Percentiles rank a stretch among this genome's conserved stretches.
phyloP scores from a whole-genome alignment of 2,329 filamentous ascomycete genomes.

The Colletotrichum salicis region DNA sequence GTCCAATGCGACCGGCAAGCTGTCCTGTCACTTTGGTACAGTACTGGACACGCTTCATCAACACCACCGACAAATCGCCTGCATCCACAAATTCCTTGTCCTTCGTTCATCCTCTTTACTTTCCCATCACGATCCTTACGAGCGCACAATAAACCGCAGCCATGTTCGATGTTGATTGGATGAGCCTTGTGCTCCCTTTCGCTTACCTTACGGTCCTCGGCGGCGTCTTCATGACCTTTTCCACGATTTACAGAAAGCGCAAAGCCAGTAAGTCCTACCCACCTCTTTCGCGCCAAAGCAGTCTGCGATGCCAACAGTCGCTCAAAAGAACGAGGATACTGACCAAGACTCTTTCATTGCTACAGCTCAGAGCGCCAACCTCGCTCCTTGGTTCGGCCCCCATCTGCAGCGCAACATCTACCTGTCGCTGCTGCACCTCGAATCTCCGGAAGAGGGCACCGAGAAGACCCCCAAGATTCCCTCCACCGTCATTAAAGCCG shows the following conservation, averaged over 20 bases:
- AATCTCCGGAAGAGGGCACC: slow-evolving; percentile 66
- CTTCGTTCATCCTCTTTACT: slow-evolving; percentile 22
- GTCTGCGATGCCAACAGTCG: neutral
- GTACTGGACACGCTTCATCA: slow-evolving; percentile 36
- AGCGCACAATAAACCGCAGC: slow-evolving; percentile 37
- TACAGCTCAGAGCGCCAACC: slow-evolving; percentile 79
- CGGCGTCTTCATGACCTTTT: slow-evolving; percentile 91
- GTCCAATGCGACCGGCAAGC: slow-evolving; percentile 33
- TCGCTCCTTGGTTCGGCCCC: slow-evolving; percentile 93
- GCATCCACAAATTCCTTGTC: slow-evolving; percentile 30
- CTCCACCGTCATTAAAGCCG: slow-evolving; percentile 86
- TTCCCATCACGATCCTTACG: slow-evolving; percentile 32
- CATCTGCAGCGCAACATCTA: slow-evolving; percentile 96
- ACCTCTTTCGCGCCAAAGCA: neutral
- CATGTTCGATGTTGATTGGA: slow-evolving; percentile 74
- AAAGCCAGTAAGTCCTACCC: slow-evolving; percentile 72
- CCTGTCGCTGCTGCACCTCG: slow-evolving; percentile 87
- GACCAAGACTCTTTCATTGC: slow-evolving; percentile 31
- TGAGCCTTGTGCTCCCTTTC: slow-evolving; percentile 85
- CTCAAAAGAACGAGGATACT: neutral
- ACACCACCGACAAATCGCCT: slow-evolving; percentile 13
- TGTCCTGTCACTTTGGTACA: slow-evolving; percentile 32
- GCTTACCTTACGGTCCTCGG: slow-evolving; percentile 89
- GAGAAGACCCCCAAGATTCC: slow-evolving; percentile 79
- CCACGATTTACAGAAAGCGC: slow-evolving; percentile 90